Evolutionary conservation across 352 stramenopile genomes (phyloP).

Genomic region (Globisporangium orthogonon): DNA sequence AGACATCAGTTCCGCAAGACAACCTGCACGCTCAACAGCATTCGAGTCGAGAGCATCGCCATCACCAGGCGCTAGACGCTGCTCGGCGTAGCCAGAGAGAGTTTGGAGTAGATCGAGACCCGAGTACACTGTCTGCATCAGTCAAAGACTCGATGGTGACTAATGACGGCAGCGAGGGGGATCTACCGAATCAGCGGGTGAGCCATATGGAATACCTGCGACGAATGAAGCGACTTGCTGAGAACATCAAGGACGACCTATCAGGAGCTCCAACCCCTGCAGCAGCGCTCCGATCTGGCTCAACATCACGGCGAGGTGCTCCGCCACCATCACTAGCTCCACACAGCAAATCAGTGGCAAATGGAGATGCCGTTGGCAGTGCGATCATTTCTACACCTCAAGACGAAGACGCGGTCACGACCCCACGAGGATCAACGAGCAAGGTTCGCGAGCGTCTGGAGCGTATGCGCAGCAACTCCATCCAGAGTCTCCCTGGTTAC

Average conservation of each 20-base stretch:
- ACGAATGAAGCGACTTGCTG: slow-evolving; percentile 55
- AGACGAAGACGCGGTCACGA: background rate
- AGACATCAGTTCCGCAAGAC: background rate
- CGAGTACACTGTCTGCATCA: background rate
- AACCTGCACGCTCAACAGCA: background rate
- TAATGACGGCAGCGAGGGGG: slow-evolving; percentile 25
- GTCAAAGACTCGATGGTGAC: slow-evolving; percentile 1
- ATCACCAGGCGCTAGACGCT: slow-evolving; percentile 25
- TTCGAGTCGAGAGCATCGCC: slow-evolving; percentile 8
- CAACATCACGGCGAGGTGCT: background rate
- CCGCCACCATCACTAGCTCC: background rate
- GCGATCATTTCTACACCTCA: background rate
- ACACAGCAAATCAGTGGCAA: background rate
- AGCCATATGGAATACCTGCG: slow-evolving; percentile 68
- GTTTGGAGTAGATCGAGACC: background rate
- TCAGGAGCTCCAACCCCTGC: slow-evolving; percentile 2
- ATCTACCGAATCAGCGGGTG: slow-evolving; percentile 45
- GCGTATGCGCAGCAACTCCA: slow-evolving; percentile 17
- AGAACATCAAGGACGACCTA: slow-evolving; percentile 61
- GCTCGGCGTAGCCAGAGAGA: slow-evolving; percentile 10
- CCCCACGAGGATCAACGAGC: slow-evolving; percentile 14
- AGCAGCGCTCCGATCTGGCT: background rate
- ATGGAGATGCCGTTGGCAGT: background rate
- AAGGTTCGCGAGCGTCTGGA: slow-evolving; percentile 29
- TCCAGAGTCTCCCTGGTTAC: slow-evolving; percentile 1